phyloP scores from a whole-genome alignment of 2,329 filamentous ascomycete species.

The Fusarium verticillioides region DNA sequence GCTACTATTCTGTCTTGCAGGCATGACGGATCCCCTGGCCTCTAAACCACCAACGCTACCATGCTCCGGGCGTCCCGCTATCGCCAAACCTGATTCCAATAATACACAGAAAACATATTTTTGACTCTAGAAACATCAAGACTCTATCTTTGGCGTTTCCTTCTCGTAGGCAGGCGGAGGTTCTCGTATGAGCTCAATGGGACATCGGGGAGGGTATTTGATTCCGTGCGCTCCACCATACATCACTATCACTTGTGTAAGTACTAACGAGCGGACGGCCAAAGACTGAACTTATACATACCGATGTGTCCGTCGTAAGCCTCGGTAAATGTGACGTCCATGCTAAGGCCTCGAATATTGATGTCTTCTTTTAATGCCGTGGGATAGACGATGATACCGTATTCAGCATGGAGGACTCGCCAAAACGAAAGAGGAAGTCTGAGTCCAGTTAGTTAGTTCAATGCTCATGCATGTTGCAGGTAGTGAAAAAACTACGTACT shows the following conservation, averaged over 20 bases:
- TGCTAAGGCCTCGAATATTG: slow-evolving; percentile 47
- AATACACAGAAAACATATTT: neutral
- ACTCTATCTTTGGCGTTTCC: slow-evolving; percentile 20
- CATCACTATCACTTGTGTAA: slow-evolving; percentile 47
- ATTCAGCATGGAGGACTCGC: slow-evolving; percentile 52
- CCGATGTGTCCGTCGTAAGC: slow-evolving; percentile 52
- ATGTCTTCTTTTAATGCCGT: slow-evolving; percentile 53
- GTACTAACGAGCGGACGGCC: neutral
- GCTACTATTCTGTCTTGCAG: neutral
- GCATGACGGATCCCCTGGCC: neutral
- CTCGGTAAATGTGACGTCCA: slow-evolving; percentile 52
- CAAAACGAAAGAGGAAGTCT: slow-evolving; percentile 54
- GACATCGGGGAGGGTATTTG: slow-evolving; percentile 50
- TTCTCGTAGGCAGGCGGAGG: slow-evolving; percentile 52
- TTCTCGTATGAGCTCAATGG: slow-evolving; percentile 53
- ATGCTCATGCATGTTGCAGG: neutral
- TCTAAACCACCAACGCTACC: slow-evolving; percentile 10
- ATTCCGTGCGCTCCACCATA: slow-evolving; percentile 45
- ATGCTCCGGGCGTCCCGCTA: slow-evolving; percentile 10
- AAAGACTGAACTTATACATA: slow-evolving; percentile 26
- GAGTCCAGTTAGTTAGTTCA: slow-evolving; percentile 5
- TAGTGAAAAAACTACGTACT: slow-evolving; percentile 37
- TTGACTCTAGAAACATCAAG: neutral
- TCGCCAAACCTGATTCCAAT: slow-evolving; percentile 13
- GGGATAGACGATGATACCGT: slow-evolving; percentile 55